Evolutionary conservation across 129 eudicot genomes (phyloP).

Genomic region (Flaveria sonorensis): DNA sequence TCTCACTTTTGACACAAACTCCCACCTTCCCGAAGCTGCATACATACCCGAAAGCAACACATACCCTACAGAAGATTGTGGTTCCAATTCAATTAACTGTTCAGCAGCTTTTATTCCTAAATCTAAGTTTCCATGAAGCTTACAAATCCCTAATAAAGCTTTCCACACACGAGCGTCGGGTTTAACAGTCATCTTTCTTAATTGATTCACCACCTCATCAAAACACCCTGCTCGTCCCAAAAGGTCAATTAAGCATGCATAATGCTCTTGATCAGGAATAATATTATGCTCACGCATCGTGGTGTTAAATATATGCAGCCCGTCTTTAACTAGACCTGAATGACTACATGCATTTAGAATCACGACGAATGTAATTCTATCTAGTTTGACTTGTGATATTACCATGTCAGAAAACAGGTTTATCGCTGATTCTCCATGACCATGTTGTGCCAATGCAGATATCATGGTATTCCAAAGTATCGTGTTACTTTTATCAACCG

Average conservation of each 20-base stretch:
- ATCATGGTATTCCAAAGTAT: conserved; percentile 76
- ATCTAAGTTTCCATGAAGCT: conserved; percentile 62
- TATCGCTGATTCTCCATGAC: conserved; percentile 57
- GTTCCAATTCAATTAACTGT: conserved; percentile 59
- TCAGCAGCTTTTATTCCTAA: conserved; percentile 59
- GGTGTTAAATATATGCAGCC: conserved; percentile 46
- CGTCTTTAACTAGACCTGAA: conserved; percentile 66
- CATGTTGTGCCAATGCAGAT: conserved; percentile 81
- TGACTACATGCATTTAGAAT: conserved; percentile 76
- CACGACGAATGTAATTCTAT: conserved; percentile 62
- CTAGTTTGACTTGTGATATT: conserved; percentile 46
- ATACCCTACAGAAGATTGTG: conserved; percentile 57
- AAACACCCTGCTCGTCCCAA: conserved; percentile 75
- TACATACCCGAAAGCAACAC: conserved; percentile 63
- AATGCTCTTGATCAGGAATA: conserved; percentile 71
- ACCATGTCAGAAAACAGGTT: conserved; percentile 56
- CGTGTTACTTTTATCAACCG: conserved; percentile 43
- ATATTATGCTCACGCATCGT: conserved; percentile 40
- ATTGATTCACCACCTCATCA: conserved; percentile 51
- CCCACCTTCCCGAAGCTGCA: conserved; percentile 73
- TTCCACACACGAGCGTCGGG: conserved; percentile 68
- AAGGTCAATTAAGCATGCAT: conserved; percentile 77
- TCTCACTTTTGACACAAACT: conserved; percentile 50
- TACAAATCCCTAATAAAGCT: conserved; percentile 65
- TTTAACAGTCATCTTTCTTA: conserved; percentile 49